Evolutionary conservation across 2,329 filamentous ascomycete genomes (phyloP).

Genomic region (Neonectria hederae): DNA sequence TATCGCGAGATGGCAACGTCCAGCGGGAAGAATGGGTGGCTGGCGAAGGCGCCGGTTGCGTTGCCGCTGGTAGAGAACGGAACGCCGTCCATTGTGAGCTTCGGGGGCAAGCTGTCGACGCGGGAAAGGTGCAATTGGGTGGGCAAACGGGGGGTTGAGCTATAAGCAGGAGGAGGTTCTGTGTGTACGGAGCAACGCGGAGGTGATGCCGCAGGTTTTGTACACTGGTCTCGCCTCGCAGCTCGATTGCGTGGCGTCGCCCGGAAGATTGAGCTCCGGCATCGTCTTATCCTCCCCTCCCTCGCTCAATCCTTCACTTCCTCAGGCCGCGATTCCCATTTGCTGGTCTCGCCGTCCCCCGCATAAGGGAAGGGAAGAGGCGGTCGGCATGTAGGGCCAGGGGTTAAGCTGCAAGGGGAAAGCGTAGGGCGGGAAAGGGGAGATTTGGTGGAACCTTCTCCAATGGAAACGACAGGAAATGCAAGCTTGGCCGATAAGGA

Average conservation of each 20-base stretch:
- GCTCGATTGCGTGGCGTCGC: background rate
- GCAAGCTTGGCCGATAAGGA: background rate
- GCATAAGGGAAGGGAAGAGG: slow-evolving; percentile 1
- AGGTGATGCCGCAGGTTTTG: background rate
- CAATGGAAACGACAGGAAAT: background rate
- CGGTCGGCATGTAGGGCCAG: slow-evolving; percentile 1
- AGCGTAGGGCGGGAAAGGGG: background rate
- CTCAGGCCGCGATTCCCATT: background rate
- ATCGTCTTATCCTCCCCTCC: slow-evolving; percentile 31
- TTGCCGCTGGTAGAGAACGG: slow-evolving; percentile 17
- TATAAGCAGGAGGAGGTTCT: background rate
- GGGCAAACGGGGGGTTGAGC: background rate
- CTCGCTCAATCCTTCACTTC: too few relatives aligned
- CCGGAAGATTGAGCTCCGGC: slow-evolving; percentile 35
- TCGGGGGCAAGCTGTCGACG: background rate
- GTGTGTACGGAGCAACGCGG: background rate
- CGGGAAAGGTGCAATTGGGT: background rate
- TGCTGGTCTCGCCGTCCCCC: background rate
- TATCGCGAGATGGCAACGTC: slow-evolving; percentile 70
- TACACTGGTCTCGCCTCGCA: background rate
- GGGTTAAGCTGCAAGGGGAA: background rate
- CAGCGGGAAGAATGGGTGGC: slow-evolving; percentile 77
- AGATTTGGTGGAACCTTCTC: background rate
- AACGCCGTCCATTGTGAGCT: slow-evolving; percentile 30
- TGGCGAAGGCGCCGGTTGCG: slow-evolving; percentile 20